Conservation (phyloP, 768 basidiomycete species). For the Suillus paluster region DNA sequence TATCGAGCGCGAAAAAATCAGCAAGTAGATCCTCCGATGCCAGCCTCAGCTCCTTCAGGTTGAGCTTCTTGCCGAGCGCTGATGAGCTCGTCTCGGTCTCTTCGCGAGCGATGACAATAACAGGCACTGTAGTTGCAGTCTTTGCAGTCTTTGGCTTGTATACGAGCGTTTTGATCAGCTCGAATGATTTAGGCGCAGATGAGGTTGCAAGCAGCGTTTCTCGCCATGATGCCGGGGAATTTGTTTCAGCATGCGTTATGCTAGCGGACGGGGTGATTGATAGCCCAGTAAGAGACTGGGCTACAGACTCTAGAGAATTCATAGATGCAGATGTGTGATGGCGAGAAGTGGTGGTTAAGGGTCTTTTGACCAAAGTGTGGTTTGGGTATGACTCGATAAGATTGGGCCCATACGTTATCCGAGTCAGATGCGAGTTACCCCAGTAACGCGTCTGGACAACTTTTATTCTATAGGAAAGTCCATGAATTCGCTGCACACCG, state of each 20-base stretch:
- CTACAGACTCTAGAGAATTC: conserved; percentile 38
- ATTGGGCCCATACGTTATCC: conserved; percentile 19
- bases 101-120: conserved; percentile 87
- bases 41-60: conserved; percentile 85
- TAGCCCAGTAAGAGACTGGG: conserved; percentile 52
- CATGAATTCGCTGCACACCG: conserved; percentile 30
- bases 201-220: conserved; percentile 62
- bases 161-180: conserved; percentile 85
- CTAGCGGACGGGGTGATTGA: conserved; percentile 57
- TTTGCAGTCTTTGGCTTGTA: conserved; percentile 99
- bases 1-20: conserved; percentile 83
- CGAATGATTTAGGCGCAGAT: conserved; percentile 60
- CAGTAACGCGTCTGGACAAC: conserved; percentile 11
- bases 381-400: conserved; percentile 31
- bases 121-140: conserved; percentile 78
- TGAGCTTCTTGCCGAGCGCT: conserved; percentile 77
- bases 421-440: conserved; percentile 20
- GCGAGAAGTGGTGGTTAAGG: conserved; percentile 6
- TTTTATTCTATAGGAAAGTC: conserved; percentile 19
- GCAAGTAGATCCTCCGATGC: conserved; percentile 85
- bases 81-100: conserved; percentile 81
- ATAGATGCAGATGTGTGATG: conserved; percentile 30
- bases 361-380: conserved; percentile 21
- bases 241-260: conserved; percentile 63
- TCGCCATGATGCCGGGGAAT: conserved; percentile 78